Percentiles rank a stretch among this genome's conserved stretches.
Evolutionary conservation across 2,329 filamentous ascomycete species (phyloP).

Genomic region (Thelonectria discophora): DNA sequence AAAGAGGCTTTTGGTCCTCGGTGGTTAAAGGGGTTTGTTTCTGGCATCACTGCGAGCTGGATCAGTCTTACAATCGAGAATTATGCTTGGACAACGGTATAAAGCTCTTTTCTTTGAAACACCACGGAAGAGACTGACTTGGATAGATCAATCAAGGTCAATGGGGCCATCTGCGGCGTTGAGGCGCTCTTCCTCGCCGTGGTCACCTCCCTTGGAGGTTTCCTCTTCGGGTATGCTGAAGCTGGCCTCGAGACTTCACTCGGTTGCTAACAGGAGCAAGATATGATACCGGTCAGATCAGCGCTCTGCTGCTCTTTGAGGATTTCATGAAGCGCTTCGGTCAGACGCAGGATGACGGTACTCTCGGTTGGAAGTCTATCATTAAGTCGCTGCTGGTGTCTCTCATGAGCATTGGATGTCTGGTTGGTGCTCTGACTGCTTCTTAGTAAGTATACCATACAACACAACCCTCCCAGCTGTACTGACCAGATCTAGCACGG

Average conservation of each 20-base stretch:
- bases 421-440: slow-evolving; percentile 61
- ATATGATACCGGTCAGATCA: slow-evolving; percentile 69
- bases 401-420: slow-evolving; percentile 63
- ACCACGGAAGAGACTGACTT: not conserved
- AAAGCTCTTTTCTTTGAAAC: not conserved
- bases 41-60: slow-evolving; percentile 19
- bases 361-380: slow-evolving; percentile 51
- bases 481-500: slow-evolving; percentile 45
- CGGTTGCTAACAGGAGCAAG: slow-evolving; percentile 33
- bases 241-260: not conserved
- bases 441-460: slow-evolving; percentile 49
- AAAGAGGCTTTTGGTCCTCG: not conserved
- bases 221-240: slow-evolving; percentile 57
- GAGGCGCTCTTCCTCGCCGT: slow-evolving; percentile 56
- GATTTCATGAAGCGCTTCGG: slow-evolving; percentile 50
- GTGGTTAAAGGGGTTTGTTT: not conserved
- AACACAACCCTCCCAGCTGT: not conserved
- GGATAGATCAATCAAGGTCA: slow-evolving; percentile 38
- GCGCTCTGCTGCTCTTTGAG: slow-evolving; percentile 51
- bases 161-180: slow-evolving; percentile 51
- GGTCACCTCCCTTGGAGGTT: slow-evolving; percentile 65
- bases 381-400: slow-evolving; percentile 62
- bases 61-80: not conserved
- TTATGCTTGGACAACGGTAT: not conserved
- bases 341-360: slow-evolving; percentile 50